Evolutionary conservation across 257 asterid genomes (phyloP).

Genomic region (Solanum okadae): DNA sequence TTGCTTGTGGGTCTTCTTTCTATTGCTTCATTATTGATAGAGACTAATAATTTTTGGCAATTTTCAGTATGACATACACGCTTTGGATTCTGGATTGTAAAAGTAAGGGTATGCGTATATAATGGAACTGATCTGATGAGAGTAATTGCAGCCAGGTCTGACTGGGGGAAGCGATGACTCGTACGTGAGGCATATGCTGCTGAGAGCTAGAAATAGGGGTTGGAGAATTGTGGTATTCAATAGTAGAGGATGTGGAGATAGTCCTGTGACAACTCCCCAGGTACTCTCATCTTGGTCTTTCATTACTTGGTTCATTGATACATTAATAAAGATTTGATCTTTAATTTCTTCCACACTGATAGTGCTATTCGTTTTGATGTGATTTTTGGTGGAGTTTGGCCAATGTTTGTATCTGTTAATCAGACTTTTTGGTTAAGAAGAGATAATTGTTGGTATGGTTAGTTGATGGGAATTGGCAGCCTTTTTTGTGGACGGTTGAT

Average conservation of each 20-base stretch:
- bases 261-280: slow-evolving; percentile 96
- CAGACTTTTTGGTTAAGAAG: neutral
- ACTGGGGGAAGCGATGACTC: slow-evolving; percentile 92
- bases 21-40: neutral
- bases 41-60: neutral
- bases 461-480: neutral
- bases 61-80: neutral
- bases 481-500: neutral
- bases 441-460: neutral
- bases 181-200: slow-evolving; percentile 84
- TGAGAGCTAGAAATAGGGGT: slow-evolving; percentile 67
- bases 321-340: neutral
- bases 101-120: neutral
- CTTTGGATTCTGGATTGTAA: neutral
- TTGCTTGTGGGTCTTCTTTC: slow-evolving; percentile 49
- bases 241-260: slow-evolving; percentile 84
- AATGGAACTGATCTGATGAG: neutral
- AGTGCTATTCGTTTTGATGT: neutral
- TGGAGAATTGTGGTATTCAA: slow-evolving; percentile 91
- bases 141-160: slow-evolving; percentile 83
- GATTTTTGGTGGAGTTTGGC: neutral
- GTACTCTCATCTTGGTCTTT: slow-evolving; percentile 16
- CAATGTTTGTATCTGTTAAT: neutral
- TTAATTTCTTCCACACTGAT: neutral
- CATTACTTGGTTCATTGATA: neutral